Evolutionary conservation across 352 stramenopile genomes (phyloP).

Genomic region (Blastocystis sp.): DNA sequence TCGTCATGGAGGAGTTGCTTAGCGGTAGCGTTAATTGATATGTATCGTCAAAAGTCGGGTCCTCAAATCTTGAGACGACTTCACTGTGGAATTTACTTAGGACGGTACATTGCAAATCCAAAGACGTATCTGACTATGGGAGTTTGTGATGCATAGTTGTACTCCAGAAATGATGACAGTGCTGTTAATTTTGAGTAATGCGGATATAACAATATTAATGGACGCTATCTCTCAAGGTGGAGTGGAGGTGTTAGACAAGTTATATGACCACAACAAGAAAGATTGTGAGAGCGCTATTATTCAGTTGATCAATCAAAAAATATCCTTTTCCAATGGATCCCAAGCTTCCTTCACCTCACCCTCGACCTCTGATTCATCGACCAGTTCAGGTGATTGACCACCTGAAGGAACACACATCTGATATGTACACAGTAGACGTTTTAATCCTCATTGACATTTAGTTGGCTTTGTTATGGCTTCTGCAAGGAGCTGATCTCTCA

Average conservation of each 20-base stretch:
- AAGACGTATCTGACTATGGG: not conserved
- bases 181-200: conserved; percentile 54
- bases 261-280: conserved; percentile 40
- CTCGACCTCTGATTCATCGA: conserved; percentile 25
- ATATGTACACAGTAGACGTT: conserved; percentile 7
- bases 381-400: not conserved
- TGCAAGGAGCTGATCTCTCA: conserved; percentile 11
- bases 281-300: conserved; percentile 49
- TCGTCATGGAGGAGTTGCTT: conserved; percentile 31
- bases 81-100: not conserved
- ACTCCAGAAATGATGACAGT: conserved; percentile 61
- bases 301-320: conserved; percentile 62
- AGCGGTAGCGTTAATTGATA: conserved; percentile 2
- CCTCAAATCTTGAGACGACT: not conserved
- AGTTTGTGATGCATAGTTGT: not conserved
- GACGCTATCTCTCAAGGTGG: conserved; percentile 2
- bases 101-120: conserved; percentile 18
- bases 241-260: not conserved
- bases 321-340: not conserved
- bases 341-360: not conserved
- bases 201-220: conserved; percentile 1
- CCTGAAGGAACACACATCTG: not conserved
- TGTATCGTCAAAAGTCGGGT: conserved; percentile 18
- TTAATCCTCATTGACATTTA: not conserved
- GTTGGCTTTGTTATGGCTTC: conserved; percentile 28